These are phyloP conservation scores for Kwoniella pini DNA, from an alignment of 768 basidiomycete genomes.

Conservation along the genomic window DNA sequence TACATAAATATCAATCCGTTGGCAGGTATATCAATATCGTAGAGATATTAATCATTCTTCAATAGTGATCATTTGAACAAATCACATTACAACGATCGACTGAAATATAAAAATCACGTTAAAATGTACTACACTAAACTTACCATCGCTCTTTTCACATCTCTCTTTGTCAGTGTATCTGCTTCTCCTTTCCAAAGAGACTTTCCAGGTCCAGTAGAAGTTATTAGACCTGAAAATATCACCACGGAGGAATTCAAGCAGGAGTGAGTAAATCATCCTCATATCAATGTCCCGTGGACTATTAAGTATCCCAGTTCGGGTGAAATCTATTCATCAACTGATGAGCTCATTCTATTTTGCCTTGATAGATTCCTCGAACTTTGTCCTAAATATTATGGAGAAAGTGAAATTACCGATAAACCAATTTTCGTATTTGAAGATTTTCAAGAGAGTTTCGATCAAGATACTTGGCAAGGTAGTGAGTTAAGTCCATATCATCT, in stretches of 20 bases:
- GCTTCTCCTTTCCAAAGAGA: background rate
- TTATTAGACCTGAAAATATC: conserved; percentile 11
- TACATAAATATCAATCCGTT: too few relatives aligned
- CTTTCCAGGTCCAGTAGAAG: conserved; percentile 1
- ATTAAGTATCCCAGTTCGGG: too few relatives aligned
- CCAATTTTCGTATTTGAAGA: conserved; percentile 2
- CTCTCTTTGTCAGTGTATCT: background rate
- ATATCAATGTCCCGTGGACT: too few relatives aligned
- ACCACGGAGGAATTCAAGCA: conserved; percentile 8
- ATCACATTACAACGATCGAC: too few relatives aligned
- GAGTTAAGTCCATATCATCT: background rate
- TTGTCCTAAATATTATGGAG: conserved; percentile 8
- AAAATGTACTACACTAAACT: background rate
- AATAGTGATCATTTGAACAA: too few relatives aligned
- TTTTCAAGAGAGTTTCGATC: conserved; percentile 5
- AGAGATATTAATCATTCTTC: too few relatives aligned
- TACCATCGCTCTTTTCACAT: background rate
- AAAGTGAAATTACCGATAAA: conserved; percentile 10
- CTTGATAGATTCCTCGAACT: conserved; percentile 3
- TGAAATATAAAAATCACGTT: too few relatives aligned
- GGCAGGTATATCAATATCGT: too few relatives aligned
- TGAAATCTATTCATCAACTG: too few relatives aligned
- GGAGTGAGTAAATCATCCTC: conserved; percentile 8
- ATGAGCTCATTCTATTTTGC: too few relatives aligned
- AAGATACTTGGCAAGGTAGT: conserved; percentile 7